Percentiles rank a stretch among this genome's conserved stretches.
These are phyloP conservation scores for Biscogniauxia mediterranea DNA, from an alignment of 2,329 filamentous ascomycete species.

Conservation along the genomic window DNA sequence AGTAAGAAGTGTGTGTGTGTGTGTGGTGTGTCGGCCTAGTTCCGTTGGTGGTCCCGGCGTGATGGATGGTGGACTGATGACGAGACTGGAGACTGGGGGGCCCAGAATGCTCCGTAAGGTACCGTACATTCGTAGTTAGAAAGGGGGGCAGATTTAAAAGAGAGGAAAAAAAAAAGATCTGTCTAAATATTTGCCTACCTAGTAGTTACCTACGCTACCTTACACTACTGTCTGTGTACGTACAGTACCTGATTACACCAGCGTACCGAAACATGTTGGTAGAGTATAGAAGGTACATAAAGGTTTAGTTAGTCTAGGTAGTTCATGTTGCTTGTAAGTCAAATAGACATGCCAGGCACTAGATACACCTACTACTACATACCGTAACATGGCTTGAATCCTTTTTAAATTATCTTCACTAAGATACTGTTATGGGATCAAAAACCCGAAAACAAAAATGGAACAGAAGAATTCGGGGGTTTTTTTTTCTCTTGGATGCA, in stretches of 20 bases:
- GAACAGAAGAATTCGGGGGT: too few species aligned
- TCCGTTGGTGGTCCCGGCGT: constrained; percentile 19
- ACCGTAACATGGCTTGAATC: too few species aligned
- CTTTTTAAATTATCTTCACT: too few species aligned
- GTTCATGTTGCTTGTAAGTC: too few species aligned
- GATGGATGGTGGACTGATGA: constrained; percentile 2
- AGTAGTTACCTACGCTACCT: too few species aligned
- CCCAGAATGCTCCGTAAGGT: background rate
- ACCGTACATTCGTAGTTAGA: background rate
- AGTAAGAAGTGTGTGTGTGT: background rate
- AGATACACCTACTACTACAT: too few species aligned
- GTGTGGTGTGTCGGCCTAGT: constrained; percentile 3
- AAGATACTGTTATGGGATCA: too few species aligned
- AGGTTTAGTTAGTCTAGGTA: background rate
- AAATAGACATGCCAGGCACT: background rate
- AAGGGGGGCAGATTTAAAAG: background rate
- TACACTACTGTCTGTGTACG: background rate
- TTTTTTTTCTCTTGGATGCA: too few species aligned
- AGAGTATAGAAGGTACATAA: background rate
- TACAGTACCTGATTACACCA: background rate
- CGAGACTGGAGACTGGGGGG: background rate
- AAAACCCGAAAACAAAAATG: too few species aligned
- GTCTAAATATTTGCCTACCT: background rate
- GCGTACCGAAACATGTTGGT: background rate
- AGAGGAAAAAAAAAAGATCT: too few species aligned